A percentile compares a stretch with the other conserved stretches of the same genome.
phyloP scores from a whole-genome alignment of 176 grass and related monocot species.

The Oropetium thomaeum region DNA sequence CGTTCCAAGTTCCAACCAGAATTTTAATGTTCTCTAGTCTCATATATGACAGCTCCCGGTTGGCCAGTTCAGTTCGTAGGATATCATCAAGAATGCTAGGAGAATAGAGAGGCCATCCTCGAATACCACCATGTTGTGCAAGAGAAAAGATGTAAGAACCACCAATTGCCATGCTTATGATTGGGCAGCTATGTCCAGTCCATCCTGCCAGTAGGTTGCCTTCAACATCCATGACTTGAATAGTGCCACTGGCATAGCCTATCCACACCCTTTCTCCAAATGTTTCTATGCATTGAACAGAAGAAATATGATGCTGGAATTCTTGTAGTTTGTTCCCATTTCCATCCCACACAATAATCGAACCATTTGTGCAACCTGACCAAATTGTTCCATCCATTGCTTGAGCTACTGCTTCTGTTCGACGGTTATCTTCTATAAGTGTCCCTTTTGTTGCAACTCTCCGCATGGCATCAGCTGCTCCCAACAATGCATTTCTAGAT shows the following conservation, averaged over 20 bases:
- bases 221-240: conserved; percentile 81
- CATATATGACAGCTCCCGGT: conserved; percentile 60
- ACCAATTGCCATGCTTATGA: conserved; percentile 67
- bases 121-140: conserved; percentile 88
- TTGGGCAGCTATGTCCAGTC: conserved; percentile 77
- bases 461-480: conserved; percentile 76
- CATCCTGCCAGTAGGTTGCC: conserved; percentile 80
- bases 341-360: conserved; percentile 82
- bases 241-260: conserved; percentile 74
- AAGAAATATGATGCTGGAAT: conserved; percentile 66
- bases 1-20: conserved; percentile 89
- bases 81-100: conserved; percentile 79
- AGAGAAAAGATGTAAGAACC: conserved; percentile 76
- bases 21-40: conserved; percentile 83
- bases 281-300: conserved; percentile 75
- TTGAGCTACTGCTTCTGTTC: conserved; percentile 63
- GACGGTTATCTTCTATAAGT: conserved; percentile 74
- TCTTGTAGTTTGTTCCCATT: conserved; percentile 62
- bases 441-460: conserved; percentile 82
- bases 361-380: conserved; percentile 93
- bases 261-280: conserved; percentile 78
- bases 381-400: conserved; percentile 78
- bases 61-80: conserved; percentile 63
- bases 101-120: conserved; percentile 81
- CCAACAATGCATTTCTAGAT: conserved; percentile 86